Conservation (phyloP, 2,329 filamentous ascomycete genomes). For the Fonsecaea nubica region DNA sequence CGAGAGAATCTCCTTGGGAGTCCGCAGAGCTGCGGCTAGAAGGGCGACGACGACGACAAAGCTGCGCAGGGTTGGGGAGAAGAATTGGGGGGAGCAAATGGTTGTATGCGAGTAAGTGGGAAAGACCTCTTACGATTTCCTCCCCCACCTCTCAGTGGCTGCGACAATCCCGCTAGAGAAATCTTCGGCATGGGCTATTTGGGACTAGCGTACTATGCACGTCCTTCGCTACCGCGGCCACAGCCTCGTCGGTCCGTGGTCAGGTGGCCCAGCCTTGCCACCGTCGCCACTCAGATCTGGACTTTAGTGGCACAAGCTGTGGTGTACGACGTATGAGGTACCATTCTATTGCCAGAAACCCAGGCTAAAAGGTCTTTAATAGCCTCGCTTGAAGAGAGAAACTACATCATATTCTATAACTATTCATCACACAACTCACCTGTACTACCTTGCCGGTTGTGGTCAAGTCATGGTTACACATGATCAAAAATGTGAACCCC, state of each 20-base stretch:
- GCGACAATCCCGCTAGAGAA: neutral
- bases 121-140: neutral
- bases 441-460: neutral
- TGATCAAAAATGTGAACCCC: neutral
- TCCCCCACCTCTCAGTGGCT: neutral
- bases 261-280: conserved; percentile 1
- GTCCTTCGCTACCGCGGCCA: neutral
- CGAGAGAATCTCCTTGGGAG: neutral
- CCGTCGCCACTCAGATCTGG: neutral
- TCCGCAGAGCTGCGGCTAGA: neutral
- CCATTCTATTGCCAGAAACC: neutral
- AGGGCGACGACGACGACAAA: neutral
- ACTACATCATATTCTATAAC: too few species aligned
- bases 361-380: neutral
- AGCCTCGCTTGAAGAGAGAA: neutral
- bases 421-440: neutral
- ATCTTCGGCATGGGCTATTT: neutral
- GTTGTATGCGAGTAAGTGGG: neutral
- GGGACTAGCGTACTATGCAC: neutral
- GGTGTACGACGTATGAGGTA: neutral
- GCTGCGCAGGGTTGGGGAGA: neutral
- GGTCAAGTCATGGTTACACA: conserved; percentile 6
- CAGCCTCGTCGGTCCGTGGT: conserved; percentile 1
- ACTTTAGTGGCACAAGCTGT: neutral
- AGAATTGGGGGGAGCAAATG: neutral